phyloP scores from a whole-genome alignment of 2,329 filamentous ascomycete species.

The Claviceps sorghi region DNA sequence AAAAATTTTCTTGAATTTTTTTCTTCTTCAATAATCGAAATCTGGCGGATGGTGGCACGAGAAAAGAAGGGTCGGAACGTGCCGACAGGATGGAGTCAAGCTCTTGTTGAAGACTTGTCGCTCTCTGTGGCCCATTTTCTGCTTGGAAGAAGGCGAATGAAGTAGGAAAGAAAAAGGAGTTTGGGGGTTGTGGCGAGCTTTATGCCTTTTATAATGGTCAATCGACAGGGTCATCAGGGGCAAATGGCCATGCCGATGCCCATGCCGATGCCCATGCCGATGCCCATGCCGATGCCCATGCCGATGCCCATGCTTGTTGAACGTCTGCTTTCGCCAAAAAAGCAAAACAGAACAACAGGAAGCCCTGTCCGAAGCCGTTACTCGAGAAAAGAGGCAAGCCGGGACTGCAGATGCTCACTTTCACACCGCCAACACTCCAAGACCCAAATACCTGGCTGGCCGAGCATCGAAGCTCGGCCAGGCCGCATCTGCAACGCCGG shows the following conservation, averaged over 20 bases:
- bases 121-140: not conserved
- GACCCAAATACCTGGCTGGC: not conserved
- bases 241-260: not conserved
- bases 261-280: not conserved
- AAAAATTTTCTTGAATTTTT: not conserved
- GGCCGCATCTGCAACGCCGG: not conserved
- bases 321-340: not conserved
- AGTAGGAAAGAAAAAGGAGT: not conserved
- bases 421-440: not conserved
- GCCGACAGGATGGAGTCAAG: not conserved
- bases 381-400: not conserved
- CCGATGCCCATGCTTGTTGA: not conserved
- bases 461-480: not conserved
- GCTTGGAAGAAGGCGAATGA: not conserved
- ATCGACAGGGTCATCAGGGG: not conserved
- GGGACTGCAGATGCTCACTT: constrained; percentile 1
- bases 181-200: not conserved
- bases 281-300: not conserved
- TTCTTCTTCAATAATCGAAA: not conserved
- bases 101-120: not conserved
- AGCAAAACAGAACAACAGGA: not conserved
- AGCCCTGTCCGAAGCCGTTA: not conserved
- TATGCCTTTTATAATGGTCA: not conserved
- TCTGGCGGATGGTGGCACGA: not conserved
- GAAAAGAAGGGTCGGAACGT: constrained; percentile 1